These are phyloP conservation scores for Eruca vesicaria DNA, from an alignment of 441 rosid species.

Conservation along the genomic window DNA sequence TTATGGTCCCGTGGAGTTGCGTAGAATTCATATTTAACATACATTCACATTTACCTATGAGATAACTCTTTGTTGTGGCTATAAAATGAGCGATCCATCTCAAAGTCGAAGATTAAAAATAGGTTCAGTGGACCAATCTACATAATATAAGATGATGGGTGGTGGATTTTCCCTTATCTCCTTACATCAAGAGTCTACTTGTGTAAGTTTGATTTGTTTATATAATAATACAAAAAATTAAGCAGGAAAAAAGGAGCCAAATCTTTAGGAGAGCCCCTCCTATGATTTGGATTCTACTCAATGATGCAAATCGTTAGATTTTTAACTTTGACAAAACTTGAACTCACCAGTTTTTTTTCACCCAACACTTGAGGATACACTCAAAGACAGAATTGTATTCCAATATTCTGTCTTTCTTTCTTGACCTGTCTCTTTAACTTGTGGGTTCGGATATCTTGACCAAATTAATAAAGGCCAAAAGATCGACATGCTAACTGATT, in stretches of 20 bases:
- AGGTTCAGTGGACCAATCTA: constrained; percentile 33
- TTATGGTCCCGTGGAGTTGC: constrained; percentile 15
- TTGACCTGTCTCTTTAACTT: constrained; percentile 28
- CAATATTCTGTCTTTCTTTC: constrained; percentile 15
- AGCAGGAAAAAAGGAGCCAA: constrained; percentile 19
- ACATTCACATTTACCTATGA: constrained; percentile 12
- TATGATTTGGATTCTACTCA: constrained; percentile 29
- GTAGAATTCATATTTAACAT: neutral
- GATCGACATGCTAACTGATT: neutral
- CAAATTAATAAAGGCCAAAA: neutral
- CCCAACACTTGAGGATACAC: constrained; percentile 23
- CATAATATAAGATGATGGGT: constrained; percentile 27
- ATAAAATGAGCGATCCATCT: constrained; percentile 9
- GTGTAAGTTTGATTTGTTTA: constrained; percentile 27
- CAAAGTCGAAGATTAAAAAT: constrained; percentile 12
- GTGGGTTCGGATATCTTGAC: constrained; percentile 14
- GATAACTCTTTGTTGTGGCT: constrained; percentile 14
- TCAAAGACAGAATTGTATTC: constrained; percentile 29
- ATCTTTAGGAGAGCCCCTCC: constrained; percentile 30
- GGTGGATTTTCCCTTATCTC: constrained; percentile 30
- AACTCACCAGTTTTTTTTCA: constrained; percentile 5
- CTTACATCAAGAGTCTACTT: constrained; percentile 25
- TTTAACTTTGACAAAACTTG: neutral
- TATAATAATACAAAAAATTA: neutral
- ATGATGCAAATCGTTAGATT: constrained; percentile 24